Evolutionary conservation across 2,329 filamentous ascomycete species (phyloP).

Genomic region (Fusarium verticillioides): DNA sequence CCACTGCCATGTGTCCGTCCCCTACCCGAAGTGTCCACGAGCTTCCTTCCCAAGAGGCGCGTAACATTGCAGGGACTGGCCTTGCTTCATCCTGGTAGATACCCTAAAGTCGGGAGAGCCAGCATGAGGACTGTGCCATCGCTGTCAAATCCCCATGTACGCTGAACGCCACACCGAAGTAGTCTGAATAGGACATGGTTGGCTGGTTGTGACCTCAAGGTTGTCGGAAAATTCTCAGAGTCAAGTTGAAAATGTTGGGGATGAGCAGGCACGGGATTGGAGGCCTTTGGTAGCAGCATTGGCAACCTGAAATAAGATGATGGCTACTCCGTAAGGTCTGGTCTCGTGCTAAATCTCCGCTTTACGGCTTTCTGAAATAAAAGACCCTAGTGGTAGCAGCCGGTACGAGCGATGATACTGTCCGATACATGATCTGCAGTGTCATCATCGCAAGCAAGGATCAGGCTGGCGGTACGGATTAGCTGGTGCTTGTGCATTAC

Average conservation of each 20-base stretch:
- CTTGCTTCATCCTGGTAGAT: constrained; percentile 12
- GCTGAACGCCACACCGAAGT: constrained; percentile 19
- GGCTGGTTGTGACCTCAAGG: constrained; percentile 2
- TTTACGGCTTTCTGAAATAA: constrained; percentile 12
- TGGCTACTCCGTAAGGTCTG: constrained; percentile 10
- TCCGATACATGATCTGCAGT: constrained; percentile 34
- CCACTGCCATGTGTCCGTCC: constrained; percentile 44
- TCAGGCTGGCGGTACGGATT: not conserved
- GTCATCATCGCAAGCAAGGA: constrained; percentile 10
- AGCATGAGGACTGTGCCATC: constrained; percentile 30
- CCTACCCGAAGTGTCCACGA: constrained; percentile 35
- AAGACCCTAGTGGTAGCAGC: constrained; percentile 1
- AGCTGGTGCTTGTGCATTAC: not conserved
- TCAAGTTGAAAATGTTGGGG: not conserved
- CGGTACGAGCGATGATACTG: constrained; percentile 20
- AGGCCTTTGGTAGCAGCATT: constrained; percentile 12
- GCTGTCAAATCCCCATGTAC: constrained; percentile 6
- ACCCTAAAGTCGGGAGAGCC: constrained; percentile 17
- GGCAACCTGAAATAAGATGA: constrained; percentile 26
- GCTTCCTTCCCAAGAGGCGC: constrained; percentile 30
- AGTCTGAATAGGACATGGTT: constrained; percentile 7
- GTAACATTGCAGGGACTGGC: constrained; percentile 30
- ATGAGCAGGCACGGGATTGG: not conserved
- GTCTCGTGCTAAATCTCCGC: constrained; percentile 29
- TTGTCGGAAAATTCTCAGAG: constrained; percentile 20